These are phyloP conservation scores for Clarireedia homoeocarpa DNA, from an alignment of 2,329 filamentous ascomycete species.

Conservation along the genomic window DNA sequence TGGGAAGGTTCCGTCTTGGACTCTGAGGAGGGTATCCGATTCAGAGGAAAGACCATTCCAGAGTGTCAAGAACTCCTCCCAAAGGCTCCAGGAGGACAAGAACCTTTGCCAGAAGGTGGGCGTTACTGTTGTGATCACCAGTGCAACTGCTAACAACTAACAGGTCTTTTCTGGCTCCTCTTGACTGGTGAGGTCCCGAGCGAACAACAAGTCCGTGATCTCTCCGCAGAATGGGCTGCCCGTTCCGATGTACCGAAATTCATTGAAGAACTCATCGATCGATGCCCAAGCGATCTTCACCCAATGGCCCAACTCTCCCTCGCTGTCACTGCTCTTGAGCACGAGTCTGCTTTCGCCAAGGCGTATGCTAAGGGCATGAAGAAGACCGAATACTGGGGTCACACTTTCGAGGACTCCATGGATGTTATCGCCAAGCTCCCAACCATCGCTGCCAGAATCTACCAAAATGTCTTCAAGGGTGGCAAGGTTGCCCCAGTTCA, in stretches of 20 bases:
- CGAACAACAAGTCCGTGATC: conserved; percentile 96
- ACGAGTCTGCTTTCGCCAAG: conserved; percentile 95
- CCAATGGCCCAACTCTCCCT: conserved; percentile 99
- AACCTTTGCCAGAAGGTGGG: conserved; percentile 88
- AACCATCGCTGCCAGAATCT: conserved; percentile 96
- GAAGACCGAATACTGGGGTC: conserved; percentile 99
- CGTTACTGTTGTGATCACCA: not conserved
- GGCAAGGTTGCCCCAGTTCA: conserved; percentile 93
- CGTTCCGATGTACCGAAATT: conserved; percentile 96
- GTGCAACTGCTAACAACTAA: conserved; percentile 3
- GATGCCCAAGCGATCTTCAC: conserved; percentile 97
- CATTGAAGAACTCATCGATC: conserved; percentile 98
- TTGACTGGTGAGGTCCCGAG: conserved; percentile 94
- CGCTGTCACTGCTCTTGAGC: conserved; percentile 95
- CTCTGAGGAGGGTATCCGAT: conserved; percentile 97
- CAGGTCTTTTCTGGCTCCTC: conserved; percentile 98
- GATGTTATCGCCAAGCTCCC: conserved; percentile 99
- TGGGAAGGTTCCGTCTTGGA: conserved; percentile 99
- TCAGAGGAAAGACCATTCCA: conserved; percentile 98
- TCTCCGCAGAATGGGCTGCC: conserved; percentile 98
- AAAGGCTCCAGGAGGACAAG: conserved; percentile 91
- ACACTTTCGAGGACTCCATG: conserved; percentile 99
- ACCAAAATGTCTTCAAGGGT: conserved; percentile 99
- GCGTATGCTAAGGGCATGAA: conserved; percentile 98
- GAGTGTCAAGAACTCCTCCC: conserved; percentile 97